Evolutionary conservation across 139 green algal species (phyloP).

Genomic region (Desmodesmus armatus): DNA sequence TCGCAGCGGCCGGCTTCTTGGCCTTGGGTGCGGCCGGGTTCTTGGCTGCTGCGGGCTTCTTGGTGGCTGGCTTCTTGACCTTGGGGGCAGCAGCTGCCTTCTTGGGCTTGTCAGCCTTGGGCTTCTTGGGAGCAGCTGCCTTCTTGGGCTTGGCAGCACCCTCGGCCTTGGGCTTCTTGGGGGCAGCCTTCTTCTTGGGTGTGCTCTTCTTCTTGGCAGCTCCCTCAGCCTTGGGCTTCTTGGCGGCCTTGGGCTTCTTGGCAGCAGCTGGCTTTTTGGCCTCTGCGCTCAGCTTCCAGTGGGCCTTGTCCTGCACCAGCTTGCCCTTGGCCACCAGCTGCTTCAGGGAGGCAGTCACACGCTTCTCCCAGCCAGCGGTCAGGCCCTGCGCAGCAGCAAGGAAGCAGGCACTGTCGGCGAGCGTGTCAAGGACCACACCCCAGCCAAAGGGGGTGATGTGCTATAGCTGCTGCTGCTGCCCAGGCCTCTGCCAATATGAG

Average conservation of each 20-base stretch:
- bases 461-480: no score
- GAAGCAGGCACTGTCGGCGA: no score
- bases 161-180: not conserved
- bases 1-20: constrained; percentile 45
- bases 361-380: constrained; percentile 68
- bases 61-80: constrained; percentile 19
- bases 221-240: no score
- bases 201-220: no score
- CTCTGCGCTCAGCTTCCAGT: no score
- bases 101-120: constrained; percentile 39
- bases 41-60: not conserved
- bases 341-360: constrained; percentile 60
- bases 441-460: no score
- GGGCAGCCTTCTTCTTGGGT: no score
- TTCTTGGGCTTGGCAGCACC: not conserved
- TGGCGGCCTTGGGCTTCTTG: no score
- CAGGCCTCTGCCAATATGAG: no score
- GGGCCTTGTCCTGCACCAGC: constrained; percentile 81
- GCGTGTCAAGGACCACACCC: no score
- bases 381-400: no score
- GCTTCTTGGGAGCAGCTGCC: constrained; percentile 14
- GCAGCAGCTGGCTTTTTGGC: no score
- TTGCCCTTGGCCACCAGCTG: constrained; percentile 65
- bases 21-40: constrained; percentile 36
- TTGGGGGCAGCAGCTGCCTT: constrained; percentile 37